These are phyloP conservation scores for Gossypium bickii DNA, from an alignment of 345 rosid species.

Conservation along the genomic window DNA sequence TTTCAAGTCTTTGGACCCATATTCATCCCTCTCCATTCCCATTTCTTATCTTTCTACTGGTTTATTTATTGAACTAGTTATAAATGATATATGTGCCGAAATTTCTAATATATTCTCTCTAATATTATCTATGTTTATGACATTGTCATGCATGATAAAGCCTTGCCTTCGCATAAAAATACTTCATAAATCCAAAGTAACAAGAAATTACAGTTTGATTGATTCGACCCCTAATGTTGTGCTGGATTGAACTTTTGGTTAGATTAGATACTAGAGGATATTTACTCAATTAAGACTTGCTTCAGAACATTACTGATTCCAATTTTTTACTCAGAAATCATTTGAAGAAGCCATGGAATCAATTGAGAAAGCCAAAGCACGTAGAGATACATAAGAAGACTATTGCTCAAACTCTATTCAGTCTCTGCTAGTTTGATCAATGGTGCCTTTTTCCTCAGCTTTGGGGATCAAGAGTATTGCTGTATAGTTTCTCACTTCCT, in stretches of 20 bases:
- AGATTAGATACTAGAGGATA: background rate
- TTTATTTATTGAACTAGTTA: background rate
- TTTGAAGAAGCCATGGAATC: conserved; percentile 86
- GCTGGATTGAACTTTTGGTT: background rate
- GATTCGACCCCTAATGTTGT: background rate
- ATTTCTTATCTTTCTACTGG: background rate
- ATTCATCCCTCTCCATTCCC: background rate
- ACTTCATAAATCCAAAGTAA: background rate
- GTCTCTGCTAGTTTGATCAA: background rate
- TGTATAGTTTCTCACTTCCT: background rate
- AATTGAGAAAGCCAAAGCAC: conserved; percentile 54
- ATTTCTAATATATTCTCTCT: background rate
- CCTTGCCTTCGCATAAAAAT: background rate
- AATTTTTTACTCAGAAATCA: conserved; percentile 53
- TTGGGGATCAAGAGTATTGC: background rate
- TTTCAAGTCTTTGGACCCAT: background rate
- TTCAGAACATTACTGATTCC: conserved; percentile 1
- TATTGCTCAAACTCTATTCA: background rate
- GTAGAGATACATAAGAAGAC: conserved; percentile 28
- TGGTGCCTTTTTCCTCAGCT: background rate
- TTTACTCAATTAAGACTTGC: background rate
- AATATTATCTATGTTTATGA: background rate
- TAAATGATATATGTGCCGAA: background rate
- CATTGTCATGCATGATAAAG: background rate
- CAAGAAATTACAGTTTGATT: background rate